A percentile compares a stretch with the other conserved stretches of the same genome.
These are phyloP conservation scores for Candida caryicola DNA, from an alignment of 805 yeast species.

Conservation along the genomic window DNA sequence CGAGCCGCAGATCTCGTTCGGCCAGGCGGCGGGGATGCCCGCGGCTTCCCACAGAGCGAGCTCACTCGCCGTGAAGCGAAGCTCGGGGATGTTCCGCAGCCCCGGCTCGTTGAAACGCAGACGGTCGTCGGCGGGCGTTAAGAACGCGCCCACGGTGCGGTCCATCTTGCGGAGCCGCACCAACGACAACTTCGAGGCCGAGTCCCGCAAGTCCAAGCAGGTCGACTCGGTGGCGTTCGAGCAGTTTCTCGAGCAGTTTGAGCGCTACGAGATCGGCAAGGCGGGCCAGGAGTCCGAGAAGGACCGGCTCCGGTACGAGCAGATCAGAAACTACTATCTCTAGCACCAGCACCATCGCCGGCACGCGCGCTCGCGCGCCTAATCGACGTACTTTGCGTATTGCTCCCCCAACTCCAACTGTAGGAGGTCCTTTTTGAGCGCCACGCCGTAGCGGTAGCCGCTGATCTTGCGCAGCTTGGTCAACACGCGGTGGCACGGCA, in stretches of 20 bases:
- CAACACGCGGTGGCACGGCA: slow-evolving; percentile 46
- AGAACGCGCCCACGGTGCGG: neutral
- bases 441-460: slow-evolving; percentile 40
- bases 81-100: neutral
- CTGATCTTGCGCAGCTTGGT: slow-evolving; percentile 28
- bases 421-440: slow-evolving; percentile 27
- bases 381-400: neutral
- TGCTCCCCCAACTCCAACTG: slow-evolving; percentile 11
- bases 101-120: neutral
- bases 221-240: slow-evolving; percentile 9
- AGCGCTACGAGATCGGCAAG: slow-evolving; percentile 5
- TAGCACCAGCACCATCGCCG: neutral
- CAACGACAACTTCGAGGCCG: slow-evolving; percentile 23
- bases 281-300: slow-evolving; percentile 3
- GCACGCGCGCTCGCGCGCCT: neutral
- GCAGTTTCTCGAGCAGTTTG: slow-evolving; percentile 7
- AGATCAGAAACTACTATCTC: slow-evolving; percentile 6
- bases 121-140: neutral
- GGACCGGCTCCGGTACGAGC: slow-evolving; percentile 6
- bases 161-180: slow-evolving; percentile 27
- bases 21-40: no score
- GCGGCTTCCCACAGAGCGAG: neutral
- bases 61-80: neutral
- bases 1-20: neutral
- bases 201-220: slow-evolving; percentile 7